Percentiles rank a stretch among this genome's conserved stretches.
phyloP scores from a whole-genome alignment of 805 yeast genomes.

The Saccharomycopsis sp. region DNA sequence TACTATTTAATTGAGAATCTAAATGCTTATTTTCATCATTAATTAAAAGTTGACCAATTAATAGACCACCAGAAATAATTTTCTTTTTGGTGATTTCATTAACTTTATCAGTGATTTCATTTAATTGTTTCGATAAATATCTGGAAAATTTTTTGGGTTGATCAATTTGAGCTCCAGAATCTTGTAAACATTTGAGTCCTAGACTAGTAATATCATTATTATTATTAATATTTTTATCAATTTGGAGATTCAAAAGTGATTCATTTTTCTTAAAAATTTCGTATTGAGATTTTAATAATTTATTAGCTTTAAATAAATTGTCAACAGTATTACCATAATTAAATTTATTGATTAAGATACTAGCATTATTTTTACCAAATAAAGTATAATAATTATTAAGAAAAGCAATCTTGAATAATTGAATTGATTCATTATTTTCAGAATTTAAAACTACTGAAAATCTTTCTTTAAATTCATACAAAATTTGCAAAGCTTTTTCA shows the following conservation, averaged over 20 bases:
- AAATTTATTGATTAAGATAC: background rate
- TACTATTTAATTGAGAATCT: constrained; percentile 11
- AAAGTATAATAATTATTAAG: too few relatives aligned
- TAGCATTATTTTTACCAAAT: background rate
- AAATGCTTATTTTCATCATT: constrained; percentile 6
- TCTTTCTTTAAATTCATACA: constrained; percentile 24
- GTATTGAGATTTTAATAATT: constrained; percentile 26
- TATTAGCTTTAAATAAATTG: constrained; percentile 6
- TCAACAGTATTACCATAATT: constrained; percentile 4
- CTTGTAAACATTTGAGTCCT: constrained; percentile 20
- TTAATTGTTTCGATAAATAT: constrained; percentile 1
- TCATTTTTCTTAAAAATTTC: constrained; percentile 34
- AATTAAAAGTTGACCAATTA: constrained; percentile 11
- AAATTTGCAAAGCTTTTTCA: constrained; percentile 28
- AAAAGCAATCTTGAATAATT: too few relatives aligned
- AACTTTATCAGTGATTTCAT: background rate
- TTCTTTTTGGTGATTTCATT: too few relatives aligned
- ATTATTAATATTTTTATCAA: constrained; percentile 25
- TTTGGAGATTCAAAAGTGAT: constrained; percentile 30
- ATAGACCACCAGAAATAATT: constrained; percentile 13
- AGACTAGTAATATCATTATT: constrained; percentile 22
- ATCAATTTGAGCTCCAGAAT: too few relatives aligned
- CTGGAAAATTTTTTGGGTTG: constrained; percentile 16
- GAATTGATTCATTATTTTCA: too few relatives aligned
- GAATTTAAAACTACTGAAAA: background rate